phyloP scores from a whole-genome alignment of 2,329 filamentous ascomycete genomes.

The Colletotrichum gloeosporioides region DNA sequence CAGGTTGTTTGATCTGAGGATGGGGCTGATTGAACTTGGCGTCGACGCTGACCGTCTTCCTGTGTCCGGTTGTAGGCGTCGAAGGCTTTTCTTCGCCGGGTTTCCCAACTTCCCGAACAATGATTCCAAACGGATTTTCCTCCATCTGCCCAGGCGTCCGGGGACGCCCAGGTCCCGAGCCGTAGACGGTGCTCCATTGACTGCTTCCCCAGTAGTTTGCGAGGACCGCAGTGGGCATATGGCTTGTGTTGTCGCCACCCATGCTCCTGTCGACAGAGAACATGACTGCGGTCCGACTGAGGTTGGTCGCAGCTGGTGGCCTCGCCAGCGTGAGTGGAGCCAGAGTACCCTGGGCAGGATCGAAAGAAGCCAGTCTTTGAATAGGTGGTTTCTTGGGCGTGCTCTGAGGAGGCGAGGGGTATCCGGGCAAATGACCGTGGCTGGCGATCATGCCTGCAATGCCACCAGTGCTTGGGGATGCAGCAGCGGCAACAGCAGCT shows the following conservation, averaged over 20 bases:
- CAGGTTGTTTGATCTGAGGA: constrained; percentile 34
- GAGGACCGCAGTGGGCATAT: constrained; percentile 83
- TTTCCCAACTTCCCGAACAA: constrained; percentile 39
- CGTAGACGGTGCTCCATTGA: constrained; percentile 65
- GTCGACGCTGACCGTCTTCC: constrained; percentile 51
- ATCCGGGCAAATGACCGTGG: constrained; percentile 76
- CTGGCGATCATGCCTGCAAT: constrained; percentile 88
- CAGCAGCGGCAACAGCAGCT: constrained; percentile 38
- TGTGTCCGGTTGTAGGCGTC: constrained; percentile 32
- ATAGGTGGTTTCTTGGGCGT: constrained; percentile 6
- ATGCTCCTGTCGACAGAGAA: constrained; percentile 79
- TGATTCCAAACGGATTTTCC: constrained; percentile 47
- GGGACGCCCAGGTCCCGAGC: constrained; percentile 25
- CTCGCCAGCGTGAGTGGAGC: constrained; percentile 84
- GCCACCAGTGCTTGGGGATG: constrained; percentile 59
- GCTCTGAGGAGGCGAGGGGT: constrained; percentile 29
- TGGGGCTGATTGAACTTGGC: constrained; percentile 32
- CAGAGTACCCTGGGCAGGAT: constrained; percentile 58
- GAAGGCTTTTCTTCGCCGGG: constrained; percentile 27
- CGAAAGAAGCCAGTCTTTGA: constrained; percentile 29
- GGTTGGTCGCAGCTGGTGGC: constrained; percentile 81
- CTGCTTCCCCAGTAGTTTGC: constrained; percentile 94
- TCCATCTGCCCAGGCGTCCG: constrained; percentile 26
- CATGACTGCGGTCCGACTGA: constrained; percentile 85
- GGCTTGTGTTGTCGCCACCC: constrained; percentile 67